Evolutionary conservation across 2,329 filamentous ascomycete genomes (phyloP), one percentile per base, ranked within the genome.

Genomic region (Trichoderma aggressivum): DNA sequence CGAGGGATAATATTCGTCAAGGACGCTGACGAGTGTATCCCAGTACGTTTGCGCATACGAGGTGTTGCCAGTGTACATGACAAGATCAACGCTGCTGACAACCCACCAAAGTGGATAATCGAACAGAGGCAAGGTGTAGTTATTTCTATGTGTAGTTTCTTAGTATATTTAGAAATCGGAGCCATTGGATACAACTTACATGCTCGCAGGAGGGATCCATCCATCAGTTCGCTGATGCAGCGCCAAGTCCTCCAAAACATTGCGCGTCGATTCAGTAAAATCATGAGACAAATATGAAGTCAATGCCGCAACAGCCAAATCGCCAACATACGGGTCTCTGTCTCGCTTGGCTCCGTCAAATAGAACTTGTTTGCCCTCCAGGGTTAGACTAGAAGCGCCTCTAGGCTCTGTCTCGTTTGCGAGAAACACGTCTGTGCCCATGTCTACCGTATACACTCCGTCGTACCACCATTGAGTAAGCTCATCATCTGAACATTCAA

Each of bases 101-200:
- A 87, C 82, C 86, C 86, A 87, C 82, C 84, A 86, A 0, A 87
- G 77, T 2, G 86, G 85, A 70, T 87, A 87, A 71, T 87, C 85
- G 53, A 86, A 85, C 0, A 87, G 78, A 0, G 79, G 77, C 1
- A 87, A 81, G 0, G 80, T 82, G 73, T 87, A 87, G 63, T 82
- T 78, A 28, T 80, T 82, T 21, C 81, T 84, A 30, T 28, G 28
- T 5, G 8, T 3, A 34, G 3, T 7, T 21, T 7, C n/a, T 18
- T 50, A 60, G 4, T 24, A 21, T 43, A 3, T 28, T 24, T 32
- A 24, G n/a, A 3, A 50, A 7, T 0, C 10, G 21, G 7, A 5
- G 3, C 28, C 18, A 43, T 16, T 7, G 11, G 50, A 11, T 16
- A 30, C 74, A 30, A 58, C 82, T 76, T 76, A 83, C 81, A 87